phyloP scores from a whole-genome alignment of 129 eudicot genomes.

The Flaveria bidentis region DNA sequence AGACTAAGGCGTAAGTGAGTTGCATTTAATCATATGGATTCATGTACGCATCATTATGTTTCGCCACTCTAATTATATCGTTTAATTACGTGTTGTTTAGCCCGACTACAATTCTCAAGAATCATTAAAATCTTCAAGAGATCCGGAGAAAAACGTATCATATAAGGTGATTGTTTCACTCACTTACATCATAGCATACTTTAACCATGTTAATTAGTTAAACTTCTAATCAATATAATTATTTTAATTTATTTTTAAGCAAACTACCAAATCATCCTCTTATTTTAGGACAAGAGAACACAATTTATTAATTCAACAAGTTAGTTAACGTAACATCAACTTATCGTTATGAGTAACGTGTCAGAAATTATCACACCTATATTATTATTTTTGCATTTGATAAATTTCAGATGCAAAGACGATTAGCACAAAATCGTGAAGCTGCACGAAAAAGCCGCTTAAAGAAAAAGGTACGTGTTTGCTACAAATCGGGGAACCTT shows the following conservation, averaged over 20 bases:
- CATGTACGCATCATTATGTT: too few relatives aligned
- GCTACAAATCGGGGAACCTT: neutral
- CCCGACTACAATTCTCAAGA: constrained; percentile 50
- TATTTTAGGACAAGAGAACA: too few relatives aligned
- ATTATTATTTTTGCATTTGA: neutral
- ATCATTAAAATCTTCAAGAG: constrained; percentile 41
- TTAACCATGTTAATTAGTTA: neutral
- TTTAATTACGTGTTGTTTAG: constrained; percentile 25
- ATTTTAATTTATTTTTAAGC: too few relatives aligned
- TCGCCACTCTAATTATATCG: neutral
- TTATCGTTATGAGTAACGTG: too few relatives aligned
- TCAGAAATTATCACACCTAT: too few relatives aligned
- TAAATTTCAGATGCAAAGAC: constrained; percentile 51
- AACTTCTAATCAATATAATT: neutral
- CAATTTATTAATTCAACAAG: too few relatives aligned
- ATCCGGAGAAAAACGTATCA: constrained; percentile 44
- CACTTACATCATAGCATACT: neutral
- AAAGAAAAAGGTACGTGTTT: constrained; percentile 62
- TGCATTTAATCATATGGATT: too few relatives aligned
- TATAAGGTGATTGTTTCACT: constrained; percentile 53
- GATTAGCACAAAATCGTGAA: constrained; percentile 90
- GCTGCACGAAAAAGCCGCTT: constrained; percentile 86
- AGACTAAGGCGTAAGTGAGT: too few relatives aligned
- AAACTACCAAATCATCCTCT: too few relatives aligned
- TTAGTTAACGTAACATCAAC: too few relatives aligned